Conservation (phyloP, 768 basidiomycete genomes). For the Rhizopogon salebrosus region DNA sequence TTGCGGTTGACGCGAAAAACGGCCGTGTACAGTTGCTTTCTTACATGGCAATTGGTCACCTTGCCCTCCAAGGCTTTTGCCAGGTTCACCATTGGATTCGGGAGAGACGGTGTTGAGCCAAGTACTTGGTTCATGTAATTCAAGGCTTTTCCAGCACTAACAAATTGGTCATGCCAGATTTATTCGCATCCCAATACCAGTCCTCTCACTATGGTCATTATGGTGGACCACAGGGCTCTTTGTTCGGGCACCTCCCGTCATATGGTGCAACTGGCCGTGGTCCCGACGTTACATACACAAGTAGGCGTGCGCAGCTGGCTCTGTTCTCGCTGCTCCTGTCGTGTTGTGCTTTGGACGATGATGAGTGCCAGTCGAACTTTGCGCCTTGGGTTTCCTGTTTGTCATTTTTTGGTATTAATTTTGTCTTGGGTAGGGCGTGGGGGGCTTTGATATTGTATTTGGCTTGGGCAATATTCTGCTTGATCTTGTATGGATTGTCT, state of each 20-base stretch:
- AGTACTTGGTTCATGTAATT: not conserved
- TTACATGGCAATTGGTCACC: not conserved
- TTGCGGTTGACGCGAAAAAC: not conserved
- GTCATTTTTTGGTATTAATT: no score
- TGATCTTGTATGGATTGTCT: no score
- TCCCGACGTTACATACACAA: no score
- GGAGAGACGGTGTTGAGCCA: not conserved
- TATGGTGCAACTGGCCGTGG: not conserved
- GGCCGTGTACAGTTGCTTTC: not conserved
- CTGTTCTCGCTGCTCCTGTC: no score
- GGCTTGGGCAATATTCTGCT: no score
- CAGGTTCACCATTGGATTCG: not conserved
- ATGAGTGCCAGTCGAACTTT: not conserved
- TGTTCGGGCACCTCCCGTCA: slow-evolving; percentile 4
- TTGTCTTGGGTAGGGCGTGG: no score
- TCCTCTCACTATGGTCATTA: slow-evolving; percentile 5
- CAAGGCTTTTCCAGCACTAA: not conserved
- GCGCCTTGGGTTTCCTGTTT: no score
- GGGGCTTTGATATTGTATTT: no score
- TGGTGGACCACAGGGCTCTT: slow-evolving; percentile 3
- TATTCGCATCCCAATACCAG: slow-evolving; percentile 7
- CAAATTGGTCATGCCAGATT: not conserved
- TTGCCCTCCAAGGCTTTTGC: not conserved
- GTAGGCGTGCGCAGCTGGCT: no score
- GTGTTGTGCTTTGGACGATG: no score